Conservation (phyloP, 495 filamentous ascomycete genomes). For the Tetracladium setigerum region DNA sequence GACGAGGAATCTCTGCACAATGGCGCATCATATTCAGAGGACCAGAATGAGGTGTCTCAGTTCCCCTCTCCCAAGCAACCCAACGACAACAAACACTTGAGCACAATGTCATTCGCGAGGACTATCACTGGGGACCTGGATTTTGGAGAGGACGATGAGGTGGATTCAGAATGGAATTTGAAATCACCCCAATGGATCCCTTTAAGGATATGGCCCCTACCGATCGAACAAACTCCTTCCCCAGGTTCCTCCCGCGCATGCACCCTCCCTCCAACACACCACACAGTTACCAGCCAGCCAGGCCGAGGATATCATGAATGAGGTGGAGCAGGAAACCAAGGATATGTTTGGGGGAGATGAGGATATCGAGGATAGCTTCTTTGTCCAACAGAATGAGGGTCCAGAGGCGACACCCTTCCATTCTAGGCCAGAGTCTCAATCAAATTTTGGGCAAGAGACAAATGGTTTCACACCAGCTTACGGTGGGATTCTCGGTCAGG, state of each 20-base stretch:
- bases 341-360: conserved; percentile 22
- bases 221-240: conserved; percentile 57
- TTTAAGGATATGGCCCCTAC: conserved; percentile 46
- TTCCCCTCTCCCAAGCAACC: conserved; percentile 20
- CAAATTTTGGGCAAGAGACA: conserved; percentile 1
- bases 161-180: conserved; percentile 43
- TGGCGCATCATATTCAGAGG: conserved; percentile 18
- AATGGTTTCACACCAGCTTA: background rate
- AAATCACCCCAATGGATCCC: conserved; percentile 40
- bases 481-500: conserved; percentile 14
- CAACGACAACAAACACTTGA: conserved; percentile 35
- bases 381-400: conserved; percentile 11
- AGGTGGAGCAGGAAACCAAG: conserved; percentile 21
- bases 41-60: conserved; percentile 13
- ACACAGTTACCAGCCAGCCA: conserved; percentile 30
- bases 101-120: conserved; percentile 44
- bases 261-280: conserved; percentile 9
- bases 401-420: background rate
- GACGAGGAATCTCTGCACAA: conserved; percentile 20
- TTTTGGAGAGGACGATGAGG: conserved; percentile 36
- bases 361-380: conserved; percentile 18
- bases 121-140: conserved; percentile 44
- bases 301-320: conserved; percentile 33
- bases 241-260: conserved; percentile 34
- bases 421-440: background rate